Evolutionary conservation across 2,329 filamentous ascomycete genomes (phyloP), one percentile per base, ranked within the genome.

Genomic region (Fusarium sambucinum): DNA sequence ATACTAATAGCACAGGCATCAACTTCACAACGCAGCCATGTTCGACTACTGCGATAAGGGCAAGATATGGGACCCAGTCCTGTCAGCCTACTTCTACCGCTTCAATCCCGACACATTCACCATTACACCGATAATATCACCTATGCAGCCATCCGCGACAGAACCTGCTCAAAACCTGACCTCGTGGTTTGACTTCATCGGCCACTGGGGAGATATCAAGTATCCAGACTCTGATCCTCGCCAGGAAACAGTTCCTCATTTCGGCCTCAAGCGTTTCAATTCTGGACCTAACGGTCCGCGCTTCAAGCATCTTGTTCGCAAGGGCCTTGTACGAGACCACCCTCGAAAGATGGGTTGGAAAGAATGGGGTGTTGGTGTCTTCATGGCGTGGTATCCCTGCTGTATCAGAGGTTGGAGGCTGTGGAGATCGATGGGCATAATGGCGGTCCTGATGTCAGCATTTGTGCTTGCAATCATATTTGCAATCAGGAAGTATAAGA

Each of bases 31-130:
- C 32, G 62, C 61, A 6, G 78, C 68, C 1, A 19, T 80, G 40
- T 30, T 77, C 13, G 78, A 80, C 55, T 77, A 76, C 33, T 80
- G 78, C 42, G 72, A 79, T n/a, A 61, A 72, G 38, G 78, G 78
- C 1, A 67, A 61, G 19, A 66, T 56, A 8, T 80, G 77, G 78
- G 77, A 80, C 48, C 78, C 78, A 1, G 51, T 79, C 3, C 69
- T 74, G 5, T 79, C 78, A 3, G 78, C 78, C 16, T 78, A 78
- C 59, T 79, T 79, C 41, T 80, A 78, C 42, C 74, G 66, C 30
- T 73, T 78, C 45, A 61, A 79, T n/a, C 64, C 75, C 8, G 32
- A 59, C 2, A 71, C 67, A 2, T 71, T 65, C 25, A 68, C 54
- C 0, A 32, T 79, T 4, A 76, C 70, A 1, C 51, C 68, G 1